phyloP scores from a whole-genome alignment of 2,329 filamentous ascomycete species.

The Monilinia polystroma region DNA sequence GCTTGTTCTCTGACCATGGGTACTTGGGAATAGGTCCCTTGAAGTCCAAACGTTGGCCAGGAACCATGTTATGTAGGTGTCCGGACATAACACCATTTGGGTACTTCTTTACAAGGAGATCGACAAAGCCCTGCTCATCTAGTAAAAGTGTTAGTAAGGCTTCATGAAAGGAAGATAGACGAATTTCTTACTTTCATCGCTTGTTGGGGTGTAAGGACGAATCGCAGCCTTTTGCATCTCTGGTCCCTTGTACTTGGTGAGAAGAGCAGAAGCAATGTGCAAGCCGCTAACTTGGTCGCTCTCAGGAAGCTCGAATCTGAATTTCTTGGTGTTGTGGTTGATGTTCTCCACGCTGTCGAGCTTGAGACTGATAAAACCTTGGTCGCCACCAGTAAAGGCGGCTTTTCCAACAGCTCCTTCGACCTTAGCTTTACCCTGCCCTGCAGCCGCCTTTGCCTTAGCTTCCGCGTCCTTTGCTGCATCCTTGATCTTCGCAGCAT shows the following conservation, averaged over 20 bases:
- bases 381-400: constrained; percentile 78
- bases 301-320: constrained; percentile 85
- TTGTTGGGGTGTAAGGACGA: constrained; percentile 89
- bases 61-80: constrained; percentile 79
- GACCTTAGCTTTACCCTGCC: constrained; percentile 31
- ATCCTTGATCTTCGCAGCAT: constrained; percentile 52
- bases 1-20: constrained; percentile 85
- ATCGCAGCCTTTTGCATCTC: constrained; percentile 82
- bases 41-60: constrained; percentile 81
- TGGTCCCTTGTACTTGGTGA: constrained; percentile 89
- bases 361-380: constrained; percentile 82
- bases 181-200: constrained; percentile 67
- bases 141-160: constrained; percentile 27
- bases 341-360: constrained; percentile 74
- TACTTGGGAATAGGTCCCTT: constrained; percentile 98
- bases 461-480: constrained; percentile 58
- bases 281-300: constrained; percentile 82
- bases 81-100: constrained; percentile 87
- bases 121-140: constrained; percentile 77
- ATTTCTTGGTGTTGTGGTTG: constrained; percentile 93
- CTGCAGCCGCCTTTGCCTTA: constrained; percentile 48
- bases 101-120: constrained; percentile 91
- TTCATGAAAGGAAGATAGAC: too few relatives aligned
- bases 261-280: constrained; percentile 76
- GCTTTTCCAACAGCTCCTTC: constrained; percentile 42